Evolutionary conservation across 2,329 filamentous ascomycete genomes (phyloP).

Genomic region (Aspergillus novofumigatus): DNA sequence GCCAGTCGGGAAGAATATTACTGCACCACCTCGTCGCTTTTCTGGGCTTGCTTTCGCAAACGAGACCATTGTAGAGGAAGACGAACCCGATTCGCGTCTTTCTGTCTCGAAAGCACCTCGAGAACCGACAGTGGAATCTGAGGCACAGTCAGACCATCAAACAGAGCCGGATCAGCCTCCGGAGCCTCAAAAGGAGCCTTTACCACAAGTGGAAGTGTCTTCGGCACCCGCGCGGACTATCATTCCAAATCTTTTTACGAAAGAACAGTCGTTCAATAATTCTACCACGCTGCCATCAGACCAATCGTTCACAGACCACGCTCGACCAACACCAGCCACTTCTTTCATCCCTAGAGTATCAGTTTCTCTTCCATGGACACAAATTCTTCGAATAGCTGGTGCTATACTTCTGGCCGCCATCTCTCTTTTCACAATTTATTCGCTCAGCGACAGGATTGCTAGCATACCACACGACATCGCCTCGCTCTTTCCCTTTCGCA

Average conservation of each 20-base stretch:
- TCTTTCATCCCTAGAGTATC: not conserved
- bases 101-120: conserved; percentile 3
- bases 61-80: conserved; percentile 28
- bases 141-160: conserved; percentile 2
- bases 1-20: conserved; percentile 29
- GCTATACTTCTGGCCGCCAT: conserved; percentile 10
- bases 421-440: conserved; percentile 11
- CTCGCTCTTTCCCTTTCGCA: conserved; percentile 9
- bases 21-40: conserved; percentile 32
- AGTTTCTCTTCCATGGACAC: not conserved
- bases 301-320: not conserved
- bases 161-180: not conserved
- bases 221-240: conserved; percentile 22
- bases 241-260: conserved; percentile 16
- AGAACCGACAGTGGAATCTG: not conserved
- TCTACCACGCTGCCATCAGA: not conserved
- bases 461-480: conserved; percentile 13
- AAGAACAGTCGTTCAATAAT: conserved; percentile 3
- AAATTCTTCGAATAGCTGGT: conserved; percentile 1
- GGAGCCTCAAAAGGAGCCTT: conserved; percentile 1
- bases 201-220: conserved; percentile 4
- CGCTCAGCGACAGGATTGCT: conserved; percentile 10
- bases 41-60: conserved; percentile 28
- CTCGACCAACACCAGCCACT: not conserved
- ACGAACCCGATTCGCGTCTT: conserved; percentile 16